Base-by-base conservation (phyloP, 768 basidiomycete genomes). In the Tylopilus sp. region DNA sequence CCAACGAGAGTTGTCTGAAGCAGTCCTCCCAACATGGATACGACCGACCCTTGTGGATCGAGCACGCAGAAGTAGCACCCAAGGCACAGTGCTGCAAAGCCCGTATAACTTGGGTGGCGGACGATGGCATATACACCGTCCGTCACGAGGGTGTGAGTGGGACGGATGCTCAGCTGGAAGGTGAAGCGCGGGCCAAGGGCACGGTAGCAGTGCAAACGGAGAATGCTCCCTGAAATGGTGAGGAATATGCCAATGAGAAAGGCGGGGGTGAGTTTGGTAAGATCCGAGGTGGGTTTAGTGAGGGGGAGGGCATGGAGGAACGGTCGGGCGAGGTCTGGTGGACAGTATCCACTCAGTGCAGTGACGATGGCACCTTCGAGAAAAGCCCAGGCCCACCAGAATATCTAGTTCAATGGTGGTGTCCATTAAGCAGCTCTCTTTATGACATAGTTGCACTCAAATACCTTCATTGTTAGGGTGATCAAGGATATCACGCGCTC, bases 81-180 rank as follows among this genome's bases (percentile, higher is more conserved):
- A 0, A 51, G 2, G 2, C 7, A 11, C 15, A 44, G 6, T 3
- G 11, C 7, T 1, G 47, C 0, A 0, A 5, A 15, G 6, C 36
- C 65, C 1, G 64, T 64, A 31, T 71, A 69, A 23, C 61, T 60
- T 10, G 69, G 69, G 48, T 71, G 68, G 1, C 68, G 63, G 6
- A 69, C 61, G 49, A 61, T 15, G 9, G 52, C 8, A 50, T 71
- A 67, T 9, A 47, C 56, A 1, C 67, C 63, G 0, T 43, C 4
- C 1, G 64, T 68, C 31, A 71, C 52, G 47, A 71, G 61, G 23
- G 44, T 22, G 15, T 57, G 65, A 6, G 47, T 12, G 3, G 47
- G 48, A 2, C 52, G 56, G 35, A 63, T 50, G 33, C 54, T 44
- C 11, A 67, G 56, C n/a, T 65, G 52, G 21, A 65, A 65, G 6